Conservation (phyloP, 1,139 yeast genomes). For the Yamadazyma trypodendri region DNA sequence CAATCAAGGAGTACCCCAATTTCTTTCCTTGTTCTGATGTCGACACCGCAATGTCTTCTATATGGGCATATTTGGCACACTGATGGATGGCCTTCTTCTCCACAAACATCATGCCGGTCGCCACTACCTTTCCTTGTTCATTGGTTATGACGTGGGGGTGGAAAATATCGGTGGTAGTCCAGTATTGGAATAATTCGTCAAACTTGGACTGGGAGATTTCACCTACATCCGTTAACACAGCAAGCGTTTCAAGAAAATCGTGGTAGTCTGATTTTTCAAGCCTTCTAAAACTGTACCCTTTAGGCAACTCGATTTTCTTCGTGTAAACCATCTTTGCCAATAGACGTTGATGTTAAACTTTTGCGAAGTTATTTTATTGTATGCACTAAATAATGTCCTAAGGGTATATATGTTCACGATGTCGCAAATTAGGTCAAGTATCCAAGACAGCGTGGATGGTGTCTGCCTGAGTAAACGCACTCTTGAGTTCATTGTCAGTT, state of each 20-base stretch:
- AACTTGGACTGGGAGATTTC: constrained; percentile 45
- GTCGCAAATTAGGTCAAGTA: too few species aligned
- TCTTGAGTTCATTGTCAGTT: constrained; percentile 13
- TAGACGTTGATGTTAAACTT: neutral
- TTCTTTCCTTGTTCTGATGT: constrained; percentile 77
- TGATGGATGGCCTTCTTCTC: constrained; percentile 71
- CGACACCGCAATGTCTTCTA: constrained; percentile 90
- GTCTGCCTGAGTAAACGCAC: neutral
- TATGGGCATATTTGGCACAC: constrained; percentile 87
- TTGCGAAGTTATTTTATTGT: too few species aligned
- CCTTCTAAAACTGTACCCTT: constrained; percentile 53
- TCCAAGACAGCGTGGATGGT: neutral
- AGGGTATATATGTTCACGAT: too few species aligned
- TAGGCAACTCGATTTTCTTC: constrained; percentile 33
- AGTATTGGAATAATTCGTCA: constrained; percentile 40
- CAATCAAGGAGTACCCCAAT: constrained; percentile 69
- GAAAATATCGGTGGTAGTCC: constrained; percentile 50
- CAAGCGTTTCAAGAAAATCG: constrained; percentile 50
- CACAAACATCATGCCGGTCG: constrained; percentile 49
- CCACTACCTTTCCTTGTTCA: constrained; percentile 42
- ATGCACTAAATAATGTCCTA: too few species aligned
- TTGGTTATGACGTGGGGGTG: constrained; percentile 63
- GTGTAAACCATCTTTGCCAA: constrained; percentile 9
- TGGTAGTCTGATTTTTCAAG: constrained; percentile 45
- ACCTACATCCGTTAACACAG: constrained; percentile 66